These are phyloP conservation scores for Asterophora lycoperdoides DNA, from an alignment of 768 basidiomycete species.

Conservation along the genomic window DNA sequence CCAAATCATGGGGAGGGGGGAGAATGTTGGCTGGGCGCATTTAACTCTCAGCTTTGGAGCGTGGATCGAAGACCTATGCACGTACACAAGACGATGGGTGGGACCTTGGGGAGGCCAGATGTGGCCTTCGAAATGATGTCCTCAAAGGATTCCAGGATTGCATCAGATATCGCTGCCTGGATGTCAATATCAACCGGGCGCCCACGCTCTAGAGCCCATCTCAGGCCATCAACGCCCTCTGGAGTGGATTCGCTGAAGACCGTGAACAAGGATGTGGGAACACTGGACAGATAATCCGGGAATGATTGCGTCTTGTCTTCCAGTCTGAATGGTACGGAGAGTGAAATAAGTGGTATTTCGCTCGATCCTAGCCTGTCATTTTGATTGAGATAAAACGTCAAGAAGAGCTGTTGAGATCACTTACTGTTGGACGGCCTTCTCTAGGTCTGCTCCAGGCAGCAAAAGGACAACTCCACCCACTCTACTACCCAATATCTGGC, in stretches of 20 bases:
- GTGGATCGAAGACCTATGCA: slow-evolving; percentile 9
- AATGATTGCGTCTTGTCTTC: slow-evolving; percentile 40
- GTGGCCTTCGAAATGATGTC: slow-evolving; percentile 67
- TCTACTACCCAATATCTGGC: slow-evolving; percentile 40
- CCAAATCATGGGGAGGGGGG: slow-evolving; percentile 72
- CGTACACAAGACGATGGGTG: slow-evolving; percentile 68
- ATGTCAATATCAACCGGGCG: slow-evolving; percentile 71
- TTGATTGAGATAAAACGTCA: not conserved
- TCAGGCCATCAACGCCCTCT: slow-evolving; percentile 49
- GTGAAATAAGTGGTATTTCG: slow-evolving; percentile 43
- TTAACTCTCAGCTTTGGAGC: slow-evolving; percentile 8
- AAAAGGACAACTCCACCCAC: slow-evolving; percentile 56
- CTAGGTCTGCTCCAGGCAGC: slow-evolving; percentile 39
- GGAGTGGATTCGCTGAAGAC: slow-evolving; percentile 48
- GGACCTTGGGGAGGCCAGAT: slow-evolving; percentile 37
- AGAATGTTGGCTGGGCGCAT: slow-evolving; percentile 61
- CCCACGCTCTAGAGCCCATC: slow-evolving; percentile 61
- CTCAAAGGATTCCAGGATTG: slow-evolving; percentile 60
- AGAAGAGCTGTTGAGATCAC: slow-evolving; percentile 20
- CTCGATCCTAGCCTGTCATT: slow-evolving; percentile 11
- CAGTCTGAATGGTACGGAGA: slow-evolving; percentile 59
- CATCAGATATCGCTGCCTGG: slow-evolving; percentile 47
- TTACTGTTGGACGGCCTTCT: slow-evolving; percentile 44
- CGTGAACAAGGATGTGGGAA: slow-evolving; percentile 53
- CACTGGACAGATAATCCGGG: slow-evolving; percentile 34